Conservation (phyloP, 2,329 filamentous ascomycete genomes). For the Sporothrix curviconia region DNA sequence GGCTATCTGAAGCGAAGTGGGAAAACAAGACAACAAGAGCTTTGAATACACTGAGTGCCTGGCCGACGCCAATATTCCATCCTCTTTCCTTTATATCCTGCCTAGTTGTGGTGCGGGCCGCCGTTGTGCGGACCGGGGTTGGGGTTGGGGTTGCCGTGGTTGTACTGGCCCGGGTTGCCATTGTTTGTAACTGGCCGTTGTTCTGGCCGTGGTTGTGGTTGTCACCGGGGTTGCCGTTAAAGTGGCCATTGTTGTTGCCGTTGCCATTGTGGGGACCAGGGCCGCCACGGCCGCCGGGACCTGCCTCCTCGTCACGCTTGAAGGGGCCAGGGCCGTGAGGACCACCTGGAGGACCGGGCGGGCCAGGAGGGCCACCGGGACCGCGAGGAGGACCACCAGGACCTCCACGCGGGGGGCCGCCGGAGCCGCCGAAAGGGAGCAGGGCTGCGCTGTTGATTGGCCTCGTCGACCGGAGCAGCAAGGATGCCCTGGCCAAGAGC, state of each 20-base stretch:
- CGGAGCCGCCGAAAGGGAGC: background rate
- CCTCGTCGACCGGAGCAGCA: background rate
- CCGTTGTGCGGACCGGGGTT: background rate
- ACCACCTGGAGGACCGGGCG: background rate
- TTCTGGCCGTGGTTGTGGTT: background rate
- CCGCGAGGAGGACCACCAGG: too few relatives aligned
- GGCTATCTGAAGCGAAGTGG: too few relatives aligned
- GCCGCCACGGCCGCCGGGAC: background rate
- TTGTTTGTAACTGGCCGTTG: background rate
- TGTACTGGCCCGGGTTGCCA: background rate
- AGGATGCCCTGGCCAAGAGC: background rate
- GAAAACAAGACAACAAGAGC: too few relatives aligned
- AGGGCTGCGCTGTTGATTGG: background rate
- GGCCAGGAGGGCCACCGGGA: background rate
- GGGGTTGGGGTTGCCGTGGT: background rate
- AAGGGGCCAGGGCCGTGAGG: background rate
- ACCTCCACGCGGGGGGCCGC: too few relatives aligned
- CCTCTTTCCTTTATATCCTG: background rate
- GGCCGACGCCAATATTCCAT: background rate
- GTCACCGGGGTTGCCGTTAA: background rate
- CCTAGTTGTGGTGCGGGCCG: background rate
- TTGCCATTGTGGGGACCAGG: background rate
- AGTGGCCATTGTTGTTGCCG: background rate
- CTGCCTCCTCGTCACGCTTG: too few relatives aligned
- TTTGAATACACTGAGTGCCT: background rate